Conservation (phyloP, 169 alveolate species). For the Plasmodium gonderi region DNA sequence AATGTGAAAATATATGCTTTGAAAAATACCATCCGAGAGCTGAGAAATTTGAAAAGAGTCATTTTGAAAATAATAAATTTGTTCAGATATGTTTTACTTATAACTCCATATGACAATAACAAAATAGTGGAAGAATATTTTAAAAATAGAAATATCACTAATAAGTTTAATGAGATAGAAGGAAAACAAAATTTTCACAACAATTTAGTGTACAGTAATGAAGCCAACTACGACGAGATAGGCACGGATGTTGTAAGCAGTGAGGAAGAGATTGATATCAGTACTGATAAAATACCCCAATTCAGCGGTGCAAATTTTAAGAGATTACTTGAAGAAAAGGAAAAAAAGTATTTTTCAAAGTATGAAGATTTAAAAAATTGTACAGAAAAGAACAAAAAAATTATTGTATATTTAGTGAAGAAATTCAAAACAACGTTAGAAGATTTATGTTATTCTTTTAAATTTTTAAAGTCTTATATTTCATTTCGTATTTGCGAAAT, state of each 20-base stretch:
- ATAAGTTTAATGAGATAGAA: neutral
- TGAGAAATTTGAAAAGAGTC: constrained; percentile 25
- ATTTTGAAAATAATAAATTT: constrained; percentile 18
- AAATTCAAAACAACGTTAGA: constrained; percentile 30
- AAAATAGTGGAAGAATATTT: constrained; percentile 35
- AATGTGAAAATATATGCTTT: constrained; percentile 7
- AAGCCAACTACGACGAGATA: constrained; percentile 17
- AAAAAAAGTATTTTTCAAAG: constrained; percentile 14
- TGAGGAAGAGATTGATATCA: neutral
- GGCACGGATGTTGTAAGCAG: neutral
- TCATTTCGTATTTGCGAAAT: constrained; percentile 64
- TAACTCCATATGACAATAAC: constrained; percentile 43
- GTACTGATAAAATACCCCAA: neutral
- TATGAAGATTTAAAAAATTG: constrained; percentile 15
- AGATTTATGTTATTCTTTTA: constrained; percentile 12
- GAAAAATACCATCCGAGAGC: constrained; percentile 16
- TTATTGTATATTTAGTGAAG: constrained; percentile 21
- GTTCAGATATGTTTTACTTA: neutral
- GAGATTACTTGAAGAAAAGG: constrained; percentile 16
- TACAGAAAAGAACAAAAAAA: constrained; percentile 21
- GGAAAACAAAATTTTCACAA: neutral
- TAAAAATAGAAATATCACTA: constrained; percentile 12
- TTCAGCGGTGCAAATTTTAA: neutral
- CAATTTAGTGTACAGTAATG: neutral
- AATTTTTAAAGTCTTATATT: constrained; percentile 31